phyloP scores from a whole-genome alignment of 2,329 filamentous ascomycete species.

The Cadophora sp. region DNA sequence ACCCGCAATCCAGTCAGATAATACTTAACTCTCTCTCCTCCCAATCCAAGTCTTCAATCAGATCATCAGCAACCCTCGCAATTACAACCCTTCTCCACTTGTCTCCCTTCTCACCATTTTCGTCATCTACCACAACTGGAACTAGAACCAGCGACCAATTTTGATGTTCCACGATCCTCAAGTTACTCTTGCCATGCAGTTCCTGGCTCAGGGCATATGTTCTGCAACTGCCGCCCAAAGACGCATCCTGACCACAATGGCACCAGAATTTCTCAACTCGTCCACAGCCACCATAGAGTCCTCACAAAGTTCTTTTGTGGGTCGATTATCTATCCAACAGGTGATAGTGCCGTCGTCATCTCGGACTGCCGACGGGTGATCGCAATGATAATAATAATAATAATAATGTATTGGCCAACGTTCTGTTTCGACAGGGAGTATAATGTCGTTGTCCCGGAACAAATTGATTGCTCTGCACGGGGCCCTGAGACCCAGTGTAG shows the following conservation, averaged over 20 bases:
- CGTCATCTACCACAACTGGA: not conserved
- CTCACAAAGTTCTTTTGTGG: not conserved
- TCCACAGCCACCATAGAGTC: not conserved
- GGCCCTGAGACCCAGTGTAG: not conserved
- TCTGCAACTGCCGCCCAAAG: not conserved
- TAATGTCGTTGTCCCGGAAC: not conserved
- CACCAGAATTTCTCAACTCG: not conserved
- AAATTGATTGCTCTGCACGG: not conserved
- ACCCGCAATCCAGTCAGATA: not conserved
- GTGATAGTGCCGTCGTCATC: not conserved
- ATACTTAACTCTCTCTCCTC: not conserved
- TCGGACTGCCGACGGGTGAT: not conserved
- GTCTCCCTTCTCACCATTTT: not conserved
- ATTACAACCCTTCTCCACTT: not conserved
- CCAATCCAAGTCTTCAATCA: not conserved
- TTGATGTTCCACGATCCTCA: not conserved
- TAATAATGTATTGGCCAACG: not conserved
- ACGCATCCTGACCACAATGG: not conserved
- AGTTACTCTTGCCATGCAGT: not conserved
- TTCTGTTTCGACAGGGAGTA: not conserved
- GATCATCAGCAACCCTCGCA: conserved; percentile 1
- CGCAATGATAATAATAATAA: not conserved
- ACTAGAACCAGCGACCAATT: not conserved
- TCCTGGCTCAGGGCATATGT: not conserved
- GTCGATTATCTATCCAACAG: not conserved